Conservation (phyloP, 169 alveolate species). For the Plasmodium cynomolgi region DNA sequence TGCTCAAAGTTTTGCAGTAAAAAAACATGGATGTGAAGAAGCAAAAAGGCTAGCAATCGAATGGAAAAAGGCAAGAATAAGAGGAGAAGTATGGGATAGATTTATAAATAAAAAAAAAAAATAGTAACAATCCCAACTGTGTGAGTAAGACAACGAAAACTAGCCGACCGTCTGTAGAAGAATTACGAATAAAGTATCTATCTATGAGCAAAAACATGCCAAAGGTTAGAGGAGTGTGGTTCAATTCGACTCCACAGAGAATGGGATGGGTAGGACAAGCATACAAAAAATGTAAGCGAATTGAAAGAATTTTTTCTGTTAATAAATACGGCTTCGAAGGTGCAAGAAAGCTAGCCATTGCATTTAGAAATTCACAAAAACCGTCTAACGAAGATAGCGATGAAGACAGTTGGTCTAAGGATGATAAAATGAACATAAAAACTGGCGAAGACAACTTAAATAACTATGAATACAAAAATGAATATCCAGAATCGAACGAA, state of each 20-base stretch:
- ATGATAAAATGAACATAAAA: constrained; percentile 36
- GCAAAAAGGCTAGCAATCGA: constrained; percentile 82
- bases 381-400: constrained; percentile 78
- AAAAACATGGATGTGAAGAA: constrained; percentile 84
- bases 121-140: constrained; percentile 8
- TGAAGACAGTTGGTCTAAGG: constrained; percentile 69
- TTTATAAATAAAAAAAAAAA: constrained; percentile 65
- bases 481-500: constrained; percentile 6
- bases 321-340: constrained; percentile 88
- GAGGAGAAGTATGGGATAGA: constrained; percentile 74
- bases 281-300: constrained; percentile 86
- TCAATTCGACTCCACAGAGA: constrained; percentile 86
- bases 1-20: constrained; percentile 80
- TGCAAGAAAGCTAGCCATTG: constrained; percentile 85
- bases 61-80: constrained; percentile 76
- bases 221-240: constrained; percentile 87
- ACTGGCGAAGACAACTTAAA: constrained; percentile 36
- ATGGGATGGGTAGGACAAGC: constrained; percentile 91
- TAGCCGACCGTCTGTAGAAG: constrained; percentile 78
- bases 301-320: constrained; percentile 85
- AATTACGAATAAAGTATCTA: constrained; percentile 81
- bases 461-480: constrained; percentile 49
- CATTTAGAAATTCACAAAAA: constrained; percentile 87
- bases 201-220: constrained; percentile 84
- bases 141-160: constrained; percentile 37